A percentile compares a stretch with the other conserved stretches of the same genome.
Conservation (phyloP, 1,139 yeast species). For the Lipomyces yarrowii region DNA sequence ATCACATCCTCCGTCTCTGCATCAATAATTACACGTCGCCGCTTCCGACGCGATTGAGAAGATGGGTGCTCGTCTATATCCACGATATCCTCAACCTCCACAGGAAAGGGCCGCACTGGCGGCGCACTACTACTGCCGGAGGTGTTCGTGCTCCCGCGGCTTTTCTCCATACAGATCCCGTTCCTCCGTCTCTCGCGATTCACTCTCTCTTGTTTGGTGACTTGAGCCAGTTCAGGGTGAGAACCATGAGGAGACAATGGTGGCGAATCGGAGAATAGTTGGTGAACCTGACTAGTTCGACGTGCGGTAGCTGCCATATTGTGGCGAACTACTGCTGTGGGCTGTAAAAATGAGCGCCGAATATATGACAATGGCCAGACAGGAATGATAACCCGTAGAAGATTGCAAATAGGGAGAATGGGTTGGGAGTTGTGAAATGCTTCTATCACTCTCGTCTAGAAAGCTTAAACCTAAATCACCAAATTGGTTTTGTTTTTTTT, state of each 20-base stretch:
- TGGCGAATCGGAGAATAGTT: constrained; percentile 7
- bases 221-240: not conserved
- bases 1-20: constrained; percentile 11
- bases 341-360: not conserved
- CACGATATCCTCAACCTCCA: not conserved
- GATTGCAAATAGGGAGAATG: not conserved
- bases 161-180: not conserved
- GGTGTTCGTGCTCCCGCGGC: not conserved
- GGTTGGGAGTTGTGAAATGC: not conserved
- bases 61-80: constrained; percentile 5
- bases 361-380: not conserved
- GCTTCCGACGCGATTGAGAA: constrained; percentile 4
- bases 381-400: not conserved
- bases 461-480: not conserved
- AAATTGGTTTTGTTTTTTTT: not conserved
- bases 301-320: not conserved
- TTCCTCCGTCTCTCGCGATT: not conserved
- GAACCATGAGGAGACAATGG: not conserved
- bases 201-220: not conserved
- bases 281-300: constrained; percentile 1
- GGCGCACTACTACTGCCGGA: not conserved
- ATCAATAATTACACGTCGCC: not conserved
- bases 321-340: not conserved
- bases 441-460: not conserved
- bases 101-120: not conserved